Evolutionary conservation across 768 basidiomycete species (phyloP), one percentile per base, ranked within the genome.

Genomic region (Tylopilus sp.): DNA sequence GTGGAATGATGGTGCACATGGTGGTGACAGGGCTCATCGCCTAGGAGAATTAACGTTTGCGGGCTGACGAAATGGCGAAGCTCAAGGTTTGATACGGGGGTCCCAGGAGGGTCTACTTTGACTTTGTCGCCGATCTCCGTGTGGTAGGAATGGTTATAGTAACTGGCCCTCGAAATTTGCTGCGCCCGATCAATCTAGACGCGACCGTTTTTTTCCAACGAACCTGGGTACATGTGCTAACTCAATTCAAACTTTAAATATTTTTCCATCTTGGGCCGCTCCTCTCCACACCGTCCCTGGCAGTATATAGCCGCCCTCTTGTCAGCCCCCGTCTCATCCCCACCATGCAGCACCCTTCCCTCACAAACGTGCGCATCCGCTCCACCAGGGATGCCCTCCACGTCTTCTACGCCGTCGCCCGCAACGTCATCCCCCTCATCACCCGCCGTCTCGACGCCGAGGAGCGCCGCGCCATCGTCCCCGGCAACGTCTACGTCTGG

Each of bases 401-500:
- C 56, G 85, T 92, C 62, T 91, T 92, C 71, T 76, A 86, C 64
- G 90, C 82, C 45, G 89, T 91, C 46, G 85, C 87, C 11, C 76
- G 76, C 54, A 78, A 83, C 61, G 66, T 75, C 51, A 76, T 91
- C 38, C 87, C 87, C 44, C 79, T 92, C 64, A 89, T 90, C 64
- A 87, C 86, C 21, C 82, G 89, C 51, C 84, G 89, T 9, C 79
- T 92, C 59, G 89, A 92, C 65, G 86, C 86, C 40, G 88, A 91
- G 65, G 89, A 92, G 68, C 81, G 89, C 37, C 76, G 84, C 43
- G 81, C 81, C 17, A 87, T 92, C 62, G 59, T 77, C 17, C 80
- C 89, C 0, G 89, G 89, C 24, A 88, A 88, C 59, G 87, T 91
- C 22, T 92, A 90, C 60, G 87, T 92, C 55, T 92, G 90, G 89